A percentile compares a stretch with the other conserved stretches of the same genome.
phyloP scores from a whole-genome alignment of 2,329 filamentous ascomycete genomes.

The Acrocalymma vagum region DNA sequence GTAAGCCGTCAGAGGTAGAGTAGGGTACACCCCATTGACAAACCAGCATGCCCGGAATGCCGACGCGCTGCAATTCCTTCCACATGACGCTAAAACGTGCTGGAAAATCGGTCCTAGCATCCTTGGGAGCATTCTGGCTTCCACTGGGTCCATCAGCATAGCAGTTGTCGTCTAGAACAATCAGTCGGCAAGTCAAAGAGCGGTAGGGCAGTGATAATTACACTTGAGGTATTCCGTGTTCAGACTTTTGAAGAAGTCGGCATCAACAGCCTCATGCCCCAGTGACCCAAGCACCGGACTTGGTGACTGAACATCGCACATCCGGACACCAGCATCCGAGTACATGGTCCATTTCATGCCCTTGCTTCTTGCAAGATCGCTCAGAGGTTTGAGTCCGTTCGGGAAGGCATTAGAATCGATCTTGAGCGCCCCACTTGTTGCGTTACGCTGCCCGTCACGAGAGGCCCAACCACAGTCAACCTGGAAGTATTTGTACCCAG shows the following conservation, averaged over 20 bases:
- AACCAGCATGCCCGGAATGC: slow-evolving; percentile 24
- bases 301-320: slow-evolving; percentile 25
- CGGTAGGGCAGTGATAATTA: not conserved
- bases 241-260: slow-evolving; percentile 27
- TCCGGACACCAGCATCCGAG: slow-evolving; percentile 26
- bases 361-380: slow-evolving; percentile 26
- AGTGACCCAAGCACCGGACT: slow-evolving; percentile 24
- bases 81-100: slow-evolving; percentile 25
- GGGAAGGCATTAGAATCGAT: slow-evolving; percentile 21
- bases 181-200: not conserved
- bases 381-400: slow-evolving; percentile 23
- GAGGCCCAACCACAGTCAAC: slow-evolving; percentile 28
- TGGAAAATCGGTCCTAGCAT: slow-evolving; percentile 22
- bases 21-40: slow-evolving; percentile 28
- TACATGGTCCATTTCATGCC: slow-evolving; percentile 35
- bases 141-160: slow-evolving; percentile 22
- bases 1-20: slow-evolving; percentile 16
- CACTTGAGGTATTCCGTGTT: slow-evolving; percentile 30
- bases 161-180: slow-evolving; percentile 25
- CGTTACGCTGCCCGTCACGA: slow-evolving; percentile 23
- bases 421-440: slow-evolving; percentile 23
- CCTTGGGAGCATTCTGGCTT: slow-evolving; percentile 25
- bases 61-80: slow-evolving; percentile 26
- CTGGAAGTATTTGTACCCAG: slow-evolving; percentile 29
- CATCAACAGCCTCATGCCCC: slow-evolving; percentile 25